Conservation (phyloP, 176 grass and related monocot genomes). For the Lolium rigidum region DNA sequence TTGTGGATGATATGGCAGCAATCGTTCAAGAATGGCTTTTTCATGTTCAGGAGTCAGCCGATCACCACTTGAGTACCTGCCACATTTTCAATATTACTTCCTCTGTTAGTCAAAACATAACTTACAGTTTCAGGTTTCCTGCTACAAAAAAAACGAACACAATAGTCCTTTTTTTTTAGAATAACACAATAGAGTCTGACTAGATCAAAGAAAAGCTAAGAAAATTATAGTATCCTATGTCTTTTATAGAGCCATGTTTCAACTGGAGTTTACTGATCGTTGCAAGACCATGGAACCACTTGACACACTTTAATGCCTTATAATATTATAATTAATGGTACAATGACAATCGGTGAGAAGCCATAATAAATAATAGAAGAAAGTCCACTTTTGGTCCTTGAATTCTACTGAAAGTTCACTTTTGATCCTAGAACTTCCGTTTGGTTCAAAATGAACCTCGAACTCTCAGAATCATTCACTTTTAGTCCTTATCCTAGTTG, state of each 20-base stretch:
- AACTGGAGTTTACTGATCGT: neutral
- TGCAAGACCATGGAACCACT: conserved; percentile 13
- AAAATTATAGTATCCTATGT: neutral
- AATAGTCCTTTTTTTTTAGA: neutral
- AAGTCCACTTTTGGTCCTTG: too few relatives aligned
- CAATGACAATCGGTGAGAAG: neutral
- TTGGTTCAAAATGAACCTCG: too few relatives aligned
- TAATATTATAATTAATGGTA: conserved; percentile 20
- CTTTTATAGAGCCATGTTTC: conserved; percentile 2
- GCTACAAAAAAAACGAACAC: neutral
- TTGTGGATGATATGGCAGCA: conserved; percentile 95
- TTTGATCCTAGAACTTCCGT: too few relatives aligned
- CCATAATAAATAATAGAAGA: too few relatives aligned
- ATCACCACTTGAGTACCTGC: conserved; percentile 85
- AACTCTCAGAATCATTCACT: too few relatives aligned
- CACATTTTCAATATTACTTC: neutral
- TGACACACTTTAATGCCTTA: neutral
- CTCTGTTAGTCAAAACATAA: conserved; percentile 23
- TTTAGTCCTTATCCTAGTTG: too few relatives aligned
- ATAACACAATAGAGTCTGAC: neutral
- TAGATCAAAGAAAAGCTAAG: neutral
- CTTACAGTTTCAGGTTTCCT: neutral
- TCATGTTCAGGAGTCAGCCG: conserved; percentile 82
- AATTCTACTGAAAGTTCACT: too few relatives aligned
- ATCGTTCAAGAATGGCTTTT: conserved; percentile 73